Evolutionary conservation across 75 land plant species (phyloP).

Genomic region (Larix kaempferi): DNA sequence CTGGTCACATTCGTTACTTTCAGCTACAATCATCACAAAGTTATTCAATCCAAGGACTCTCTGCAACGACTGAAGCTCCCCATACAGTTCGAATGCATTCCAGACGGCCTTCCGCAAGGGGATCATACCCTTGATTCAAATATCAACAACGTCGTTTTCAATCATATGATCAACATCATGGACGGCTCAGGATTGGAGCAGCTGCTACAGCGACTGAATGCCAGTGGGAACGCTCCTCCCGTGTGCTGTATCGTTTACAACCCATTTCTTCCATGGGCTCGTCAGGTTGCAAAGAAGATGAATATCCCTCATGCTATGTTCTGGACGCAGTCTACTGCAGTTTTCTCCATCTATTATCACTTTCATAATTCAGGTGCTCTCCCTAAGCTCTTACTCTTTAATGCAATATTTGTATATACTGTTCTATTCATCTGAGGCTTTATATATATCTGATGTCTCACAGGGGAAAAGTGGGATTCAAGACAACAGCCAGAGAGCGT

Average conservation of each 20-base stretch:
- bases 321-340: constrained; percentile 10
- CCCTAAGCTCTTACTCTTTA: not conserved
- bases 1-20: constrained; percentile 1
- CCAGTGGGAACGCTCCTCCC: not conserved
- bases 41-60: not conserved
- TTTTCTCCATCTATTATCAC: constrained; percentile 6
- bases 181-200: not conserved
- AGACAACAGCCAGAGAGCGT: not conserved
- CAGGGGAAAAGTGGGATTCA: not conserved
- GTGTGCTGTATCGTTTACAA: constrained; percentile 6
- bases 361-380: not conserved
- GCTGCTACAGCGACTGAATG: not conserved
- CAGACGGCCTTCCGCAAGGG: not conserved
- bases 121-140: not conserved
- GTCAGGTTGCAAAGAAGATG: constrained; percentile 4
- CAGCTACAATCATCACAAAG: not conserved
- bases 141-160: not conserved
- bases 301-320: constrained; percentile 2
- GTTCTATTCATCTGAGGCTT: not conserved
- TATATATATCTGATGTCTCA: not conserved
- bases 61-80: not conserved
- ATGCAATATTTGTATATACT: too few species aligned
- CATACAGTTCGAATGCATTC: constrained; percentile 7
- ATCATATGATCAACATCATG: constrained; percentile 2
- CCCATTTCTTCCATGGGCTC: constrained; percentile 7